Base-by-base conservation (phyloP, 345 rosid species). In the Murraya koenigii region DNA sequence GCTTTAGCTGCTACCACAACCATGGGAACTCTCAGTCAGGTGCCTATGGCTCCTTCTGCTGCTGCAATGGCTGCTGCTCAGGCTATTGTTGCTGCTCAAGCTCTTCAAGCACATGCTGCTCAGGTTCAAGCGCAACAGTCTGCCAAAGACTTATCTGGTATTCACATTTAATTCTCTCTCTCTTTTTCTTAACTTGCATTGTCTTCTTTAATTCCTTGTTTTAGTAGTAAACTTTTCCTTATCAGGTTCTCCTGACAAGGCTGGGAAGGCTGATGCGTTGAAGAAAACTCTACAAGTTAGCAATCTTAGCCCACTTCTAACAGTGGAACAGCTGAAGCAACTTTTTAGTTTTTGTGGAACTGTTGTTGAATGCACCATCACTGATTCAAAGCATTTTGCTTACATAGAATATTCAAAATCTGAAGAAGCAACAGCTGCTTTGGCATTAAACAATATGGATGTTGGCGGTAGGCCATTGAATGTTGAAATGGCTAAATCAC, bases 1-100 rank as follows among this genome's bases (percentile, higher is more conserved):
- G 98, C 98, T 23, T 91, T 96, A 68, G 97, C 98, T 82, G 95
- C 97, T 63, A 88, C 98, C n/a, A 91, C 98, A 28, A 83, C 89
- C 77, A 89, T 92, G 97, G 92, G 99, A 72, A 90, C 87, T 72
- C 86, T 92, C 17, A 96, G 97, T 83, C 97, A 92, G 87, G 95
- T 91, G 25, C 99, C 98, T 32, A 94, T 96, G 98, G 97, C 99
- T 13, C 99, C 98, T 87, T 96, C 99, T 47, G 99, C 99, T 38
- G 99, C 98, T 76, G 99, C 99, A 55, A 96, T 94, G 99, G 99
- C 99, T 88, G 99, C 99, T 83, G 99, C 99, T 72, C 99, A 95
- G 83, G 98, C 98, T 54, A 95, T 95, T 82, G 94, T 95, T 84
- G 98, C 99, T n/a, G 99, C 99, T 13, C 96, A 96, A 84, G 98